Conservation (phyloP, 2,329 filamentous ascomycete genomes). For the Ophiostoma australiae region DNA sequence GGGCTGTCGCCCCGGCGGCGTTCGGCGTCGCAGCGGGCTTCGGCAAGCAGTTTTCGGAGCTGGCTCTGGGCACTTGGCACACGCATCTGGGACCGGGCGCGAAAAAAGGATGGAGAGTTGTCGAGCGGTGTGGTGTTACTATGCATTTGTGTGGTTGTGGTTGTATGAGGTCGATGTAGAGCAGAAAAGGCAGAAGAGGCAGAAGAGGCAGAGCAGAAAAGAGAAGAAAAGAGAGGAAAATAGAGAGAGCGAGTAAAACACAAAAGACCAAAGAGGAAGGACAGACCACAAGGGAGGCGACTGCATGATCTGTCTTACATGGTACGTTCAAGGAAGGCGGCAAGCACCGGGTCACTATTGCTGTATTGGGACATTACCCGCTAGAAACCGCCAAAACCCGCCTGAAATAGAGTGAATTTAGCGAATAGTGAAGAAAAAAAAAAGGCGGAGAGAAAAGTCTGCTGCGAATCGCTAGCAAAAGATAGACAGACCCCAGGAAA, state of each 20-base stretch:
- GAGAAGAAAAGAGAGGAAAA: neutral
- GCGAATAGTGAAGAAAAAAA: neutral
- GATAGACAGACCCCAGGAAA: neutral
- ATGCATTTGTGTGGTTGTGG: slow-evolving; percentile 50
- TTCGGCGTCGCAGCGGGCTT: slow-evolving; percentile 54
- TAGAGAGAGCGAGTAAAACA: neutral
- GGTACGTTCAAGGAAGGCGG: neutral
- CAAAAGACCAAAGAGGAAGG: neutral
- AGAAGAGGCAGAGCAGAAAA: no score
- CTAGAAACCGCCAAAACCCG: neutral
- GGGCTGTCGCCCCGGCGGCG: slow-evolving; percentile 47
- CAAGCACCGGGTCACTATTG: neutral
- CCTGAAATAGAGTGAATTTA: neutral
- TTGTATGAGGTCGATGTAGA: neutral
- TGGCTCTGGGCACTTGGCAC: slow-evolving; percentile 46
- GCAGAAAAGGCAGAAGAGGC: no score
- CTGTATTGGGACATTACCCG: neutral
- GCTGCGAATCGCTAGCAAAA: no score
- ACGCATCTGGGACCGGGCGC: slow-evolving; percentile 56
- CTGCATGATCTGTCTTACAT: neutral
- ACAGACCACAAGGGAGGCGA: neutral
- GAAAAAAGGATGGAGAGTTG: slow-evolving; percentile 47
- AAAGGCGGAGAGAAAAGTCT: slow-evolving; percentile 9
- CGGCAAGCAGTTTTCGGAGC: slow-evolving; percentile 46
- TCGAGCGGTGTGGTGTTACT: slow-evolving; percentile 43